Evolutionary conservation across 148 eudicot species (phyloP), one percentile per base, ranked within the genome.

Genomic region (Agrostemma githago): DNA sequence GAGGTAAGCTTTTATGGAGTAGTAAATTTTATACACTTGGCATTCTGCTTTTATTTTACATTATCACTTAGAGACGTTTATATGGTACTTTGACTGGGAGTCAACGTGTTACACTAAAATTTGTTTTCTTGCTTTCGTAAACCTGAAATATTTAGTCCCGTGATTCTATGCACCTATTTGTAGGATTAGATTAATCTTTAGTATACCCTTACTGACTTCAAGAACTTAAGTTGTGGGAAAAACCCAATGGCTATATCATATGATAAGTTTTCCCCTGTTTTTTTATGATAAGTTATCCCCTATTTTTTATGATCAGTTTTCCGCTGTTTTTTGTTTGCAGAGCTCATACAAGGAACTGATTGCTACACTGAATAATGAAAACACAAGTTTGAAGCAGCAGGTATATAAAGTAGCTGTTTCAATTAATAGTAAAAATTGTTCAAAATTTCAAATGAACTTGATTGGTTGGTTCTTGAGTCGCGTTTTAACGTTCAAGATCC

Each of bases 351-450:
- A 76, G 81, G 89, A 86, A 80, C 68, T 79, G 76, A 79, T 81
- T 71, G 77, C 89, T 19, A 69, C 74, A 72, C 81, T 89, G 78
- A 79, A 76, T 76, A 73, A 67, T 61, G 89, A 85, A 58, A 86
- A 83, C 57, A 72, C 87, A 78, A 83, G 80, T 60, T 79, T 93
- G 78, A 82, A 72, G 66, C 71, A 82, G 77, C 92, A 90, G 96
- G 98, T 93, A 90, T 74, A 26, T 72, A 44, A 14, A 16, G 53
- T 54, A n/a, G 51, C 70, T 42, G 63, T 26, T 51, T 38, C 68
- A 46, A 46, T 66, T 80, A 59, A 42, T 58, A 12, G 17, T 44
- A 42, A 5, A 64, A 16, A 6, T 3, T 44, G 62, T 17, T 43
- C 68, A 64, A 71, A 19, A 37, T 54, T 17, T 43, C 68, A 64